Evolutionary conservation across 2,329 filamentous ascomycete genomes (phyloP).

Genomic region (Aspergillus carbonarius): DNA sequence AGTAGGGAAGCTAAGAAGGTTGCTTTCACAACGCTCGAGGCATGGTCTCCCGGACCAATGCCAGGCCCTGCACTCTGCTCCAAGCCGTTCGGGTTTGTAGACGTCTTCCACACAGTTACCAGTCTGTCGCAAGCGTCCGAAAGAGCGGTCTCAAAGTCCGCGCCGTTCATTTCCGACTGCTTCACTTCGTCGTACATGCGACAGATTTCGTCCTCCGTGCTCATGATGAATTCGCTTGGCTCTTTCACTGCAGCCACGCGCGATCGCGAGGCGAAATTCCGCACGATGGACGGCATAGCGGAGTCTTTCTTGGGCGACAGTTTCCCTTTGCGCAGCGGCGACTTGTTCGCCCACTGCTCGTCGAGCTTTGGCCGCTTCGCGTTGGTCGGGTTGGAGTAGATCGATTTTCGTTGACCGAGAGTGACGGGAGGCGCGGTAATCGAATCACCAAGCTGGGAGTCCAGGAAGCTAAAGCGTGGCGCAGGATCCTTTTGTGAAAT

Average conservation of each 20-base stretch:
- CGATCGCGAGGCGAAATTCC: constrained; percentile 61
- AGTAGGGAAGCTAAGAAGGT: constrained; percentile 75
- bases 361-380: constrained; percentile 45
- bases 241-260: constrained; percentile 65
- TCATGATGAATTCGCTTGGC: constrained; percentile 67
- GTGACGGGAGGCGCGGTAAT: constrained; percentile 16
- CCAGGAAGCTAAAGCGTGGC: constrained; percentile 31
- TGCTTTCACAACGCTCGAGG: constrained; percentile 70
- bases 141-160: constrained; percentile 32
- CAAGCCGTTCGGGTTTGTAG: constrained; percentile 44
- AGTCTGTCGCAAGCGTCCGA: constrained; percentile 38
- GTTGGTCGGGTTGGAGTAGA: constrained; percentile 44
- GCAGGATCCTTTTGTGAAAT: constrained; percentile 15
- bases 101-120: constrained; percentile 34
- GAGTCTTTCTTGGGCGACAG: constrained; percentile 53
- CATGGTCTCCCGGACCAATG: constrained; percentile 64
- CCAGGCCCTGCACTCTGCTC: constrained; percentile 50
- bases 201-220: constrained; percentile 70
- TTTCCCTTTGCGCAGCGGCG: constrained; percentile 34
- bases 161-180: constrained; percentile 31
- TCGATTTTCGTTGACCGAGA: constrained; percentile 33
- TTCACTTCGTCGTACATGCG: constrained; percentile 57
- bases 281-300: constrained; percentile 69
- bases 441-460: constrained; percentile 32
- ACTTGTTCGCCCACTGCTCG: constrained; percentile 38